Evolutionary conservation across 495 filamentous ascomycete species (phyloP).

Genomic region (Lasiosphaeris hirsuta): DNA sequence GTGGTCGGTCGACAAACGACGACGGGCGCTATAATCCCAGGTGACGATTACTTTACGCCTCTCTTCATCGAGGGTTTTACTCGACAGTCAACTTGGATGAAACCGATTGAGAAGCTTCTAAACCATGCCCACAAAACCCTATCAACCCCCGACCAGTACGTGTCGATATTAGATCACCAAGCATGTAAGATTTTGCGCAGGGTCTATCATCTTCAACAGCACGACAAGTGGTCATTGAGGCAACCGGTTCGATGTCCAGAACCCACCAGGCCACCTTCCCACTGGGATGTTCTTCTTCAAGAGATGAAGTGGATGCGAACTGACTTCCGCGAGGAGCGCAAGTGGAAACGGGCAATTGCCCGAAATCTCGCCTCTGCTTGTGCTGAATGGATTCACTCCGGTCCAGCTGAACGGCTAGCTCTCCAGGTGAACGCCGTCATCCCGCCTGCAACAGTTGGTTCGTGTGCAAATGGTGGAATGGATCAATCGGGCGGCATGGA

Average conservation of each 20-base stretch:
- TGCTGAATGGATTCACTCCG: slow-evolving; percentile 70
- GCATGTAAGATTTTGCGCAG: slow-evolving; percentile 77
- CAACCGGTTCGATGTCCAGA: slow-evolving; percentile 78
- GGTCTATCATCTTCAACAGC: slow-evolving; percentile 83
- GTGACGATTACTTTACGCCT: slow-evolving; percentile 75
- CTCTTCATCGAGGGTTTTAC: slow-evolving; percentile 72
- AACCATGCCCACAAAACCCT: slow-evolving; percentile 77
- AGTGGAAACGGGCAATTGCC: slow-evolving; percentile 85
- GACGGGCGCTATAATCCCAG: slow-evolving; percentile 38
- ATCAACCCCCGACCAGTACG: slow-evolving; percentile 69
- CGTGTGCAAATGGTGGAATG: slow-evolving; percentile 24
- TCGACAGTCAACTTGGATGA: slow-evolving; percentile 54
- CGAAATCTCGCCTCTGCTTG: slow-evolving; percentile 74
- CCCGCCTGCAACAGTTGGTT: slow-evolving; percentile 24
- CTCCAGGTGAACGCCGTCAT: slow-evolving; percentile 63
- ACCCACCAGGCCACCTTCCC: slow-evolving; percentile 67
- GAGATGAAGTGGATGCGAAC: slow-evolving; percentile 98
- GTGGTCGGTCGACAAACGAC: slow-evolving; percentile 32
- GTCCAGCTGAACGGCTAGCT: slow-evolving; percentile 54
- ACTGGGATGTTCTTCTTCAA: slow-evolving; percentile 81
- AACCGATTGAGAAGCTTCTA: slow-evolving; percentile 64
- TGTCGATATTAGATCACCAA: slow-evolving; percentile 76
- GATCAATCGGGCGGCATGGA: slow-evolving; percentile 24
- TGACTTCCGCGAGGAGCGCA: slow-evolving; percentile 89
- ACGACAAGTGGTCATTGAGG: slow-evolving; percentile 85